These are phyloP conservation scores for Leccinum boreale DNA, from an alignment of 768 basidiomycete species.

Conservation along the genomic window DNA sequence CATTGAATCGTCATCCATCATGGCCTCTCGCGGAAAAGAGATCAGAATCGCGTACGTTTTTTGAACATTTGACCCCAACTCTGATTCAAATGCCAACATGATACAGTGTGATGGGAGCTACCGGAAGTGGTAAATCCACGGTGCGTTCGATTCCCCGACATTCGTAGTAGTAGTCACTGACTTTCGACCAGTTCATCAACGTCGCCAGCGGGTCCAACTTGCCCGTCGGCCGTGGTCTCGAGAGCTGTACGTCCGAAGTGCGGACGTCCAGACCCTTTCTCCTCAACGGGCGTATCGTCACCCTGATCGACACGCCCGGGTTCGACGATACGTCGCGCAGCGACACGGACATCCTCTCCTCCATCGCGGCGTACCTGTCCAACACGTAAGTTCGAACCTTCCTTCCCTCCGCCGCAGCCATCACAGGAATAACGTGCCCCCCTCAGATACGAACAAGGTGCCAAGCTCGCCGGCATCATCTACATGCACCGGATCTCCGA, in stretches of 20 bases:
- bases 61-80: neutral
- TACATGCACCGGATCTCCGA: conserved; percentile 56
- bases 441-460: conserved; percentile 31
- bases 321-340: conserved; percentile 53
- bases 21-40: conserved; percentile 28
- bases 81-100: neutral
- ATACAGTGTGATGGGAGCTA: conserved; percentile 34
- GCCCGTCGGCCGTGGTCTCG: conserved; percentile 42
- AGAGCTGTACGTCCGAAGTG: conserved; percentile 51
- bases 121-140: conserved; percentile 37
- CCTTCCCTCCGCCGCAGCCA: neutral
- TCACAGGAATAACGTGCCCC: neutral
- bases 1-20: conserved; percentile 4
- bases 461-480: conserved; percentile 49
- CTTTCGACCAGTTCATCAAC: conserved; percentile 48
- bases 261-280: conserved; percentile 42
- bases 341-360: conserved; percentile 48
- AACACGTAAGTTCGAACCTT: conserved; percentile 23
- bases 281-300: conserved; percentile 43
- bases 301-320: conserved; percentile 59
- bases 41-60: conserved; percentile 32
- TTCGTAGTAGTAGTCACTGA: neutral
- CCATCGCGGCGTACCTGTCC: conserved; percentile 43
- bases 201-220: conserved; percentile 47
- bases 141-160: conserved; percentile 12